Base-by-base conservation (phyloP, 108 stramenopile species). In the Cyclotella cryptica region DNA sequence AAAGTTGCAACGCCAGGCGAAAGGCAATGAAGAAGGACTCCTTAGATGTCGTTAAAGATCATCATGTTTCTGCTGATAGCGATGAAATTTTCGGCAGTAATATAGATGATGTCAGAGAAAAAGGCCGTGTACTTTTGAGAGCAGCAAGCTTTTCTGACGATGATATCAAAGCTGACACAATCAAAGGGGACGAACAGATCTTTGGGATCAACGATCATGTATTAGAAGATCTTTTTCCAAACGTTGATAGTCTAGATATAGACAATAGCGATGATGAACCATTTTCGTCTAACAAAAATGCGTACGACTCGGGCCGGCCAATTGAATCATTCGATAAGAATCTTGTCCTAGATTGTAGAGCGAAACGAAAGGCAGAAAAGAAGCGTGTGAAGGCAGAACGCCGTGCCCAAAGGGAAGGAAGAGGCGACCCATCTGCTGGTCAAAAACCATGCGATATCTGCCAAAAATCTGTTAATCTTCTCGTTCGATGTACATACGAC, bases 401-500 rank as follows among this genome's bases (percentile, higher is more conserved):
- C 39, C 75, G 90, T 24, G 90, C 89, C 7, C 83, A 91, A 64
- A 81, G 90, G 27, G 79, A 86, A 70, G 90, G 93, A 3, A 67
- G 60, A 30, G 89, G 86, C 0, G 82, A 87, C 67, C 84, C 85
- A n/a, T 53, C 77, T 17, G 83, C 77, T 43, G 93, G 93, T 27
- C 86, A 83, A 53, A 95, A 95, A 71, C 27, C 64, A 14, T 96
- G 95, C 60, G 83, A 85, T 43, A 45, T 91, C 14, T 96, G 92
- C 42, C 22, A 41, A 6, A 87, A 85, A 43, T 74, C 68, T 2
- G 89, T 90, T 3, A 78, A 93, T 71, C 53, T 93, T 44, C 69
- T 96, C 0, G 83, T 96, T 0, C 71, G 95, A 30, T 96, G 95
- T 72, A 78, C 59, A 28, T 67, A 84, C 44, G 92, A 96, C 46